phyloP scores from a whole-genome alignment of 2,329 filamentous ascomycete genomes.

The Ceratocystis albifundus region DNA sequence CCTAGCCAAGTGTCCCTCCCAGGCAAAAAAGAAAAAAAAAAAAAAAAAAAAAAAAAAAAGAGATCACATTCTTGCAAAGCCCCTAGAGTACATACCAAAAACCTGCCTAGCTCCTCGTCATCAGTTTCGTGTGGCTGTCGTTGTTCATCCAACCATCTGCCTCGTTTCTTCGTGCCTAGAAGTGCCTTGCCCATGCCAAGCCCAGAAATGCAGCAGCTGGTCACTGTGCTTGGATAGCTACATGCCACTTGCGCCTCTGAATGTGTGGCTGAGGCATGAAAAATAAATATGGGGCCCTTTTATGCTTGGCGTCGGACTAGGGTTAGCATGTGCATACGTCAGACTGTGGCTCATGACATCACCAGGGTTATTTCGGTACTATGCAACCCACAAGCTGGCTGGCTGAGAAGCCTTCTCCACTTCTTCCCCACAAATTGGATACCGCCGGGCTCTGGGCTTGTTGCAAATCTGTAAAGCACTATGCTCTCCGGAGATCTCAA shows the following conservation, averaged over 20 bases:
- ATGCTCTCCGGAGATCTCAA: too few species aligned
- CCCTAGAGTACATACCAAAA: too few species aligned
- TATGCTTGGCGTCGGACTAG: not conserved
- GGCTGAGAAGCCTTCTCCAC: too few species aligned
- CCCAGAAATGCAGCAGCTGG: not conserved
- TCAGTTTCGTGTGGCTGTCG: not conserved
- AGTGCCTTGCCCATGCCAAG: not conserved
- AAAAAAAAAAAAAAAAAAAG: too few species aligned
- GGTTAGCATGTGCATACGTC: not conserved
- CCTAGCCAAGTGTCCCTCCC: too few species aligned
- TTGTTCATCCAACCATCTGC: not conserved
- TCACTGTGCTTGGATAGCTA: not conserved
- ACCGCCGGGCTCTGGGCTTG: too few species aligned
- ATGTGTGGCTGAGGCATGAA: constrained; percentile 9
- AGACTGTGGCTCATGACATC: not conserved
- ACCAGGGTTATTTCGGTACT: not conserved
- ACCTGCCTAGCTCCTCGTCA: too few species aligned
- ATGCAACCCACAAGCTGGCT: too few species aligned
- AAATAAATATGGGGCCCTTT: not conserved
- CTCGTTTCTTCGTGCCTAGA: not conserved
- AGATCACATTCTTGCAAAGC: too few species aligned
- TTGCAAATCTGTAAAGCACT: too few species aligned
- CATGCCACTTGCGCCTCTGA: constrained; percentile 1
- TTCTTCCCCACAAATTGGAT: too few species aligned
- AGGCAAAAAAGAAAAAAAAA: too few species aligned